Evolutionary conservation across 192 early-diverging fungal species (phyloP).

Genomic region (Pecoramyces ruminantium): DNA sequence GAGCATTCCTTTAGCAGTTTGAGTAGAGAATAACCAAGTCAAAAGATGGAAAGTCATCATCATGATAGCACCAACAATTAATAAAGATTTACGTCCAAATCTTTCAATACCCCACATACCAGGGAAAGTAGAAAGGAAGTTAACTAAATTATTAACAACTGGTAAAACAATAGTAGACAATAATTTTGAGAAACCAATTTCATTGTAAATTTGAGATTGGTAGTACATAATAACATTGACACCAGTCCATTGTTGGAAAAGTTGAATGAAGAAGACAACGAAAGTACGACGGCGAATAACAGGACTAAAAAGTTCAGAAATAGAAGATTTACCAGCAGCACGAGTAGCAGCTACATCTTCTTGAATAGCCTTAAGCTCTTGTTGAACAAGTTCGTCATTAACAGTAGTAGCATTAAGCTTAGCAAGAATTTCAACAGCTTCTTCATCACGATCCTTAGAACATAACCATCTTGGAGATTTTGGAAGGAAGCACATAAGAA

Average conservation of each 20-base stretch:
- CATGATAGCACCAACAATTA: neutral
- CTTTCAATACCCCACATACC: neutral
- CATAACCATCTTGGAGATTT: constrained; percentile 19
- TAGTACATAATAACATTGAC: constrained; percentile 6
- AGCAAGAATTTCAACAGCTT: constrained; percentile 4
- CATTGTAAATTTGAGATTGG: neutral
- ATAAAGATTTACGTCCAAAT: neutral
- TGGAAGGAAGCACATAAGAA: constrained; percentile 57
- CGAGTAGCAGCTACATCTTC: neutral
- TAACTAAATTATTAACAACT: too few species aligned
- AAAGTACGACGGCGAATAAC: constrained; percentile 1
- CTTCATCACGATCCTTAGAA: neutral
- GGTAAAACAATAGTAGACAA: neutral
- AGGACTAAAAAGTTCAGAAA: neutral
- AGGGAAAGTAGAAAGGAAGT: neutral
- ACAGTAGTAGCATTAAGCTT: neutral
- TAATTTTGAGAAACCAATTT: neutral
- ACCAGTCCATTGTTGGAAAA: constrained; percentile 8
- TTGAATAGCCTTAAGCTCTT: neutral
- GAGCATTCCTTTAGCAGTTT: too few species aligned
- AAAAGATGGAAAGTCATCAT: neutral
- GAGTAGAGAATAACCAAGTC: neutral
- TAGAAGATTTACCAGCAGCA: neutral
- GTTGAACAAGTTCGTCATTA: too few species aligned
- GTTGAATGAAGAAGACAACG: constrained; percentile 2